phyloP scores from a whole-genome alignment of 352 stramenopile genomes.

The Globisporangium iwayamae region DNA sequence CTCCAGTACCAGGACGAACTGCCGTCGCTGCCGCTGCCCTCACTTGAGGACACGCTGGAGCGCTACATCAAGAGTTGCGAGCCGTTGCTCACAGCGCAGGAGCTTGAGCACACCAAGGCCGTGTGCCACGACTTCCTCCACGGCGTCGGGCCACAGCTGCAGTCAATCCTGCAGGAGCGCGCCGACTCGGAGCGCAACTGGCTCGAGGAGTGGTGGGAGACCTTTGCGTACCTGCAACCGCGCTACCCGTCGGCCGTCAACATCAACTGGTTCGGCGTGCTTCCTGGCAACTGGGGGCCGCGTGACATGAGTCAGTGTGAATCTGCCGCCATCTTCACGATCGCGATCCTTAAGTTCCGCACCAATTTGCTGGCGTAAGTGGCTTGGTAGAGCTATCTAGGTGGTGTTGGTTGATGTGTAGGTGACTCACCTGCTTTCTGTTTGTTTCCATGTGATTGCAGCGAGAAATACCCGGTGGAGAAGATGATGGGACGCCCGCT shows the following conservation, averaged over 20 bases:
- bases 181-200: slow-evolving; percentile 85
- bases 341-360: slow-evolving; percentile 90
- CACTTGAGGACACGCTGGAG: slow-evolving; percentile 91
- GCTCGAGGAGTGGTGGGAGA: slow-evolving; percentile 96
- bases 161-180: slow-evolving; percentile 85
- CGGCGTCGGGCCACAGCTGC: slow-evolving; percentile 86
- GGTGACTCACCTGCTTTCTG: slow-evolving; percentile 6
- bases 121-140: slow-evolving; percentile 90
- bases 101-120: slow-evolving; percentile 90
- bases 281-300: slow-evolving; percentile 90
- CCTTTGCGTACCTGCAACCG: slow-evolving; percentile 93
- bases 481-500: slow-evolving; percentile 92
- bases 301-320: slow-evolving; percentile 91
- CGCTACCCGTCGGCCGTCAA: slow-evolving; percentile 95
- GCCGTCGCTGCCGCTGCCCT: slow-evolving; percentile 90
- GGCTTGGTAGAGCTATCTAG: background rate
- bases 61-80: slow-evolving; percentile 91
- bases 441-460: slow-evolving; percentile 19
- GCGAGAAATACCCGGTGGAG: slow-evolving; percentile 89
- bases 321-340: slow-evolving; percentile 80
- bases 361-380: slow-evolving; percentile 86
- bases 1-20: slow-evolving; percentile 86
- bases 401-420: background rate
- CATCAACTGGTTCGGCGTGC: slow-evolving; percentile 97
- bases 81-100: slow-evolving; percentile 78